Base-by-base conservation (phyloP, 1,284 basidiomycete species). In the Sanghuangporus baumii region DNA sequence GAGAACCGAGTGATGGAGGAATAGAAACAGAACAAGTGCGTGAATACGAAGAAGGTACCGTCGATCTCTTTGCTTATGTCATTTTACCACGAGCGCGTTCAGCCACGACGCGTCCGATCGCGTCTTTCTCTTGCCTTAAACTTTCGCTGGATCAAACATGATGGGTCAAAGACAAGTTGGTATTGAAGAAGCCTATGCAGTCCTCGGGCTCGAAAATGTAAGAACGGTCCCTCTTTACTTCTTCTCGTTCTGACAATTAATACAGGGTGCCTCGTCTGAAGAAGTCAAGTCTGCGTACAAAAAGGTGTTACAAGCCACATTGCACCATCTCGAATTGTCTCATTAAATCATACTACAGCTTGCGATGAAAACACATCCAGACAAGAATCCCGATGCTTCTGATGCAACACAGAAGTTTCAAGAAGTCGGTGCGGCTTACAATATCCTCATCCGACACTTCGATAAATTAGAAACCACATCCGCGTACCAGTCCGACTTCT, bases 371-470 rank as follows among this genome's bases (percentile, higher is more conserved):
- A 86, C 83, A 0, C 89, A 91, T 72, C 88, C 89, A 6, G 89
- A 91, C 74, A 89, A 89, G 73, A 89, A 89, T 67, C 82, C 79
- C 0, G 79, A 79, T 55, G 80, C 88, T 66, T 78, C 78, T 52
- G 77, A 81, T 67, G 88, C 88, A 59, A 90, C 88, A 41, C 76
- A 76, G 2, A 76, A 85, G 69, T 91, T 91, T 69, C 88, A 91
- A 71, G 74, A 77, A 59, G 71, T 91, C 50, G 81, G 85, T 65
- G 86, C 84, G 63, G 88, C 88, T 3, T 91, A 89, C 74, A 79
- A 81, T 55, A 70, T 81, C 40, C 77, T 89, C 52, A 71, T 81
- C 59, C 81, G 81, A 66, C 79, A 88, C 69, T 72, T 85, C 37
- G 79, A 85, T 63, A 70, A 67, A 54, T 73, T 76, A 16, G 2